Conservation (phyloP, 2,329 filamentous ascomycete species). For the Chrysoporthe cubensis region DNA sequence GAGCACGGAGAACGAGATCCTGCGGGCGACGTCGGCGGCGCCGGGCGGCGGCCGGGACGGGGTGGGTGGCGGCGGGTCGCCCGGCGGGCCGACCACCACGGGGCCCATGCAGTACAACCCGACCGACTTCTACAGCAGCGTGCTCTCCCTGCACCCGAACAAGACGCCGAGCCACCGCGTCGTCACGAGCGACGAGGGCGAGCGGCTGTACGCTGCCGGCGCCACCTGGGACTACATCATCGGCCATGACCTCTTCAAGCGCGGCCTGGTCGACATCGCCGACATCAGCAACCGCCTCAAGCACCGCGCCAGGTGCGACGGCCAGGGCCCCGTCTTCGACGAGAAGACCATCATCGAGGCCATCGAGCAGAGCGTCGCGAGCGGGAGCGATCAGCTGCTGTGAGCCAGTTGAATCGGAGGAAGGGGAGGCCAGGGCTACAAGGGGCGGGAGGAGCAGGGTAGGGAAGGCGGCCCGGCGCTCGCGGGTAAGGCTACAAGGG, state of each 20-base stretch:
- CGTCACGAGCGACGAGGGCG: slow-evolving; percentile 66
- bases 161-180: slow-evolving; percentile 72
- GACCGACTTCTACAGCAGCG: slow-evolving; percentile 70
- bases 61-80: slow-evolving; percentile 38
- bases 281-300: slow-evolving; percentile 81
- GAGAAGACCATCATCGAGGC: slow-evolving; percentile 74
- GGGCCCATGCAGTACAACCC: slow-evolving; percentile 74
- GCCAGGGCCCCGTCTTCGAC: slow-evolving; percentile 84
- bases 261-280: slow-evolving; percentile 78
- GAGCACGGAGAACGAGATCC: slow-evolving; percentile 88
- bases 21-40: slow-evolving; percentile 67
- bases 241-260: slow-evolving; percentile 74
- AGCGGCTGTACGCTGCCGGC: slow-evolving; percentile 72
- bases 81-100: slow-evolving; percentile 55
- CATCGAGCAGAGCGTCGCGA: slow-evolving; percentile 77
- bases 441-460: no score
- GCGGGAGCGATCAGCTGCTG: slow-evolving; percentile 75
- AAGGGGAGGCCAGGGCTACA: no score
- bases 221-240: slow-evolving; percentile 93
- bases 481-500: no score
- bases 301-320: slow-evolving; percentile 77
- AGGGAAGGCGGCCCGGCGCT: no score
- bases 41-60: slow-evolving; percentile 44
- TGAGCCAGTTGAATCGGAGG: slow-evolving; percentile 32
- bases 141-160: slow-evolving; percentile 64